phyloP scores from a whole-genome alignment of 140 eudicot species.

The Ambrosia hybrid region DNA sequence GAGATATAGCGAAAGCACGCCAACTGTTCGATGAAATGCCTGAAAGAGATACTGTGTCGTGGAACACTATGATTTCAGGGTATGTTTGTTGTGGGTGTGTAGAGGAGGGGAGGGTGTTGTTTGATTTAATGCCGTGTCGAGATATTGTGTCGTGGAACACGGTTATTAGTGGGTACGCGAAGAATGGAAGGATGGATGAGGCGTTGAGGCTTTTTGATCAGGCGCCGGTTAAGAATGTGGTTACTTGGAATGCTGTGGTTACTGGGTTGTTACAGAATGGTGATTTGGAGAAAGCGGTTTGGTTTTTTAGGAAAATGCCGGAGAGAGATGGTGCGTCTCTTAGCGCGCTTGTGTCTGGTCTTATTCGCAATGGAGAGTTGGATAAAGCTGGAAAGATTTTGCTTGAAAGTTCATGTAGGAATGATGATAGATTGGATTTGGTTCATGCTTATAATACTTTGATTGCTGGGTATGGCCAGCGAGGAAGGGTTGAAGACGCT shows the following conservation, averaged over 20 bases:
- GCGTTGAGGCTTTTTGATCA: conserved; percentile 55
- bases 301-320: conserved; percentile 67
- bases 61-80: conserved; percentile 84
- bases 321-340: conserved; percentile 66
- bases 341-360: conserved; percentile 74
- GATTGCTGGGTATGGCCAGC: conserved; percentile 84
- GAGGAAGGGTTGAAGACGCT: conserved; percentile 76
- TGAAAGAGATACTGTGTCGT: conserved; percentile 59
- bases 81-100: conserved; percentile 54
- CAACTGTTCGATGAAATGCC: conserved; percentile 74
- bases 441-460: conserved; percentile 83
- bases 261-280: conserved; percentile 73
- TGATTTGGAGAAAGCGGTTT: conserved; percentile 52
- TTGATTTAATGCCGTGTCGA: conserved; percentile 64
- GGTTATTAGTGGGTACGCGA: conserved; percentile 82
- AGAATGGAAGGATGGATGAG: conserved; percentile 59
- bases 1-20: conserved; percentile 67
- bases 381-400: conserved; percentile 58
- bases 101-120: conserved; percentile 58
- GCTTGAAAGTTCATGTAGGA: conserved; percentile 25
- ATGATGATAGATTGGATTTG: conserved; percentile 38
- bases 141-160: conserved; percentile 90
- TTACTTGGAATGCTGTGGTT: conserved; percentile 85
- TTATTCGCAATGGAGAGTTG: conserved; percentile 58
- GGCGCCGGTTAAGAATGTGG: conserved; percentile 60